Evolutionary conservation across 2,329 filamentous ascomycete genomes (phyloP), one percentile per base, ranked within the genome.

Genomic region (Trichoderma sp.): DNA sequence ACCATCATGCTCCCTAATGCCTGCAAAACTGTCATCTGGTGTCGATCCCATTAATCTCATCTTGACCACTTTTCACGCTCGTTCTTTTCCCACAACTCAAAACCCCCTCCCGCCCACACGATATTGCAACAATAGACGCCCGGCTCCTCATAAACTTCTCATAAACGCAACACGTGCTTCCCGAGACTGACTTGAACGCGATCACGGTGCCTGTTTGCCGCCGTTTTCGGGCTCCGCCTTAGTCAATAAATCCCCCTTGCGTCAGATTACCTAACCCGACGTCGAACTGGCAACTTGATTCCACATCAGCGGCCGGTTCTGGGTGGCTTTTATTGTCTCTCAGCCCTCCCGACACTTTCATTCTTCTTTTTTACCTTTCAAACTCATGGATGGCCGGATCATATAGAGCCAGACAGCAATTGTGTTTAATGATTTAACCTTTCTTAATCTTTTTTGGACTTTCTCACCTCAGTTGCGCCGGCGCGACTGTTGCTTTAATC

Each of bases 401-500:
- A 38, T 29, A 56, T 35, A 53, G 12, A 72, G 9, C 31, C 21
- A 35, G 59, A 29, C 41, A 72, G 4, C 56, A 4, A n/a, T 7
- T 24, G 35, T 7, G 38, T 64, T 72, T 35, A 33, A 72, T 72
- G 69, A 38, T 2, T 64, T 64, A n/a, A 72, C n/a, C 7, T 41
- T 56, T 56, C 38, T 45, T 53, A 38, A 63, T 65, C 7, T 41
- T 27, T 29, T 64, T 33, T 41, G 38, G 29, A 12, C 33, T 18
- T 56, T 38, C 7, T 16, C 29, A 4, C 45, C 41, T 14, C 59
- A 21, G 75, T 76, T 76, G 74, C 69, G 74, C 74, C 38, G 74
- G 74, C 71, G 75, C 71, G 71, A 68, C 75, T 67, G 29, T 29
- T 64, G 3, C n/a, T 65, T 38, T 64, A 66, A 80, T 33, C 71